phyloP scores from a whole-genome alignment of 257 asterid genomes.

The Solanum verrucosum region DNA sequence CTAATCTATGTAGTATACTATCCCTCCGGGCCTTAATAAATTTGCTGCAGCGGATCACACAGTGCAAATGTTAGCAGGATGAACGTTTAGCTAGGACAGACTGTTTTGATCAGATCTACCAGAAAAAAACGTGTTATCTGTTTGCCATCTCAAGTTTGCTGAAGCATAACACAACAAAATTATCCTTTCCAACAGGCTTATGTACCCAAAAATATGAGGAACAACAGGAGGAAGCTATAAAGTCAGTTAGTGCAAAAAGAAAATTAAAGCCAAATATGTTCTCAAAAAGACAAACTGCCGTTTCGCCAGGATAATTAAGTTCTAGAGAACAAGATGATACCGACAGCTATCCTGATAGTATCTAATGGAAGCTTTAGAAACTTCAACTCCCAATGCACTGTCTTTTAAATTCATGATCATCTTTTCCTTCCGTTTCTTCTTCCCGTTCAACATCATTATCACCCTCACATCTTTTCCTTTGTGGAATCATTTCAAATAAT shows the following conservation, averaged over 20 bases:
- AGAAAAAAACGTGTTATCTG: too few species aligned
- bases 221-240: not conserved
- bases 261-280: not conserved
- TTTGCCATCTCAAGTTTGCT: not conserved
- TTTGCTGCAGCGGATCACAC: not conserved
- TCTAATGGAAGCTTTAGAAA: not conserved
- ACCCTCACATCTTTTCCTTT: conserved; percentile 57
- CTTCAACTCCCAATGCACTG: conserved; percentile 33
- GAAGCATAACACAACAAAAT: not conserved
- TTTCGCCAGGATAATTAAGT: not conserved
- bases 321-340: not conserved
- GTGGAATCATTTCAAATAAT: conserved; percentile 78
- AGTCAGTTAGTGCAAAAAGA: not conserved
- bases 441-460: conserved; percentile 21
- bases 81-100: not conserved
- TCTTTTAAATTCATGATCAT: conserved; percentile 25
- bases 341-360: not conserved
- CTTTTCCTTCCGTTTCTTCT: conserved; percentile 10
- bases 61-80: not conserved
- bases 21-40: not conserved
- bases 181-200: not conserved
- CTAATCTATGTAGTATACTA: not conserved
- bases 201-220: not conserved
- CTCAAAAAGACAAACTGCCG: not conserved
- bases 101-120: not conserved